Conservation (phyloP, 2,329 filamentous ascomycete species). For the Claviceps monticola region DNA sequence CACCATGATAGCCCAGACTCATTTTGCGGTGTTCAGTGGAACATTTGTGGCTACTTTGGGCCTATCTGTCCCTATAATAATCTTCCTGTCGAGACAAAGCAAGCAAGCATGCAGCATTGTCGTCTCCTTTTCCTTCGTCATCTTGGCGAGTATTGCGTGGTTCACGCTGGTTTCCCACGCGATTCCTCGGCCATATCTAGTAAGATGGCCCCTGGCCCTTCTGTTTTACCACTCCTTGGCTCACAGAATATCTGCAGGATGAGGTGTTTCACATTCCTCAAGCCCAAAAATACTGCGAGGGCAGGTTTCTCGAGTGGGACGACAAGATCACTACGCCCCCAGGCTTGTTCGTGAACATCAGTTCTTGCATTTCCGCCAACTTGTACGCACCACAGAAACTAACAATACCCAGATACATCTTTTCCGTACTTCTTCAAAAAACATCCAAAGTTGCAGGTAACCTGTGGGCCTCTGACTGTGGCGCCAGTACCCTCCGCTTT, state of each 20-base stretch:
- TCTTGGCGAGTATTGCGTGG: conserved; percentile 11
- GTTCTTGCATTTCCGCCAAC: not conserved
- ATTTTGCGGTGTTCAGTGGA: not conserved
- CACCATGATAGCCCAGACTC: not conserved
- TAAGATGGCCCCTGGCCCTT: conserved; percentile 14
- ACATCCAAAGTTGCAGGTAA: conserved; percentile 7
- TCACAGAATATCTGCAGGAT: conserved; percentile 39
- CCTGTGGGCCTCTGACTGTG: conserved; percentile 13
- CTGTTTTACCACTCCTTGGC: not conserved
- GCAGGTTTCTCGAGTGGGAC: conserved; percentile 70
- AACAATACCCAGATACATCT: conserved; percentile 26
- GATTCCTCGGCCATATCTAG: conserved; percentile 42
- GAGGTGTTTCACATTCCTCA: conserved; percentile 86
- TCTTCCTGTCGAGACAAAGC: conserved; percentile 1
- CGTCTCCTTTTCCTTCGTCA: conserved; percentile 6
- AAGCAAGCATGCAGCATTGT: not conserved
- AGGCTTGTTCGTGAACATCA: conserved; percentile 42
- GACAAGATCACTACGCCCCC: conserved; percentile 96
- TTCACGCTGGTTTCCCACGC: conserved; percentile 12
- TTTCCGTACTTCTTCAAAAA: conserved; percentile 22
- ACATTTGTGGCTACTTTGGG: conserved; percentile 3
- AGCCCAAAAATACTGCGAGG: conserved; percentile 72
- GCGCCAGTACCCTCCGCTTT: conserved; percentile 26
- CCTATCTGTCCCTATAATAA: conserved; percentile 3
- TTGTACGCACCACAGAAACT: not conserved